A percentile compares a stretch with the other conserved stretches of the same genome.
Conservation (phyloP, 2,329 filamentous ascomycete species). For the Pseudopithomyces maydicus region DNA sequence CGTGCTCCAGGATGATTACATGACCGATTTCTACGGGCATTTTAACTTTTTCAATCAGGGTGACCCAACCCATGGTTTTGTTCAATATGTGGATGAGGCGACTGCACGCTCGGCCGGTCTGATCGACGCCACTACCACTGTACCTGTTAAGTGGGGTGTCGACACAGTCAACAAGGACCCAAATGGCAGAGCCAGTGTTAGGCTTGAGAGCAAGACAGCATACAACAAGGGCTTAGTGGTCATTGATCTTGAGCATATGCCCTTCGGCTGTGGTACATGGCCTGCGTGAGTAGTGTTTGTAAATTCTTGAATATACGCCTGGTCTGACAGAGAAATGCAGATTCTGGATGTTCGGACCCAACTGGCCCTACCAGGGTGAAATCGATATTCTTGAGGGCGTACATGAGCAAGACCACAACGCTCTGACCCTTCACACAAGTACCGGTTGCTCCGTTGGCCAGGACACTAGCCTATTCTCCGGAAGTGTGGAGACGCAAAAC, state of each 20-base stretch:
- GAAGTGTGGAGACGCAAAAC: constrained; percentile 53
- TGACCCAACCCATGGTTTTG: constrained; percentile 53
- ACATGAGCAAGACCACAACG: constrained; percentile 48
- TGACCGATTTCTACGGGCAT: constrained; percentile 50
- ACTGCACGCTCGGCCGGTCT: constrained; percentile 48
- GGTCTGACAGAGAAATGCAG: constrained; percentile 19
- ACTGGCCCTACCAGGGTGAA: constrained; percentile 48
- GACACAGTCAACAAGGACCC: constrained; percentile 47
- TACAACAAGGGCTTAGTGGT: constrained; percentile 57
- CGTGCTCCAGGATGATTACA: constrained; percentile 47
- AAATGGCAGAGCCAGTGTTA: constrained; percentile 52
- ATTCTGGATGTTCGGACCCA: constrained; percentile 40
- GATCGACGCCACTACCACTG: constrained; percentile 42
- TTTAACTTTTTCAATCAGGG: constrained; percentile 51
- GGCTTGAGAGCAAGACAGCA: constrained; percentile 52
- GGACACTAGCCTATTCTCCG: constrained; percentile 52
- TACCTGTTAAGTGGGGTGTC: constrained; percentile 52
- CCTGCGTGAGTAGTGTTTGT: constrained; percentile 45
- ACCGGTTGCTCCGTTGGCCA: constrained; percentile 49
- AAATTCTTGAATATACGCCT: neutral
- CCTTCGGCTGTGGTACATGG: constrained; percentile 58
- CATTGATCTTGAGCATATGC: constrained; percentile 58
- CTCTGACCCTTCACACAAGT: constrained; percentile 55
- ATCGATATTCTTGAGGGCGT: constrained; percentile 58
- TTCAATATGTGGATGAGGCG: constrained; percentile 47